phyloP scores from a whole-genome alignment of 768 basidiomycete species.

The Suillus bovinus region DNA sequence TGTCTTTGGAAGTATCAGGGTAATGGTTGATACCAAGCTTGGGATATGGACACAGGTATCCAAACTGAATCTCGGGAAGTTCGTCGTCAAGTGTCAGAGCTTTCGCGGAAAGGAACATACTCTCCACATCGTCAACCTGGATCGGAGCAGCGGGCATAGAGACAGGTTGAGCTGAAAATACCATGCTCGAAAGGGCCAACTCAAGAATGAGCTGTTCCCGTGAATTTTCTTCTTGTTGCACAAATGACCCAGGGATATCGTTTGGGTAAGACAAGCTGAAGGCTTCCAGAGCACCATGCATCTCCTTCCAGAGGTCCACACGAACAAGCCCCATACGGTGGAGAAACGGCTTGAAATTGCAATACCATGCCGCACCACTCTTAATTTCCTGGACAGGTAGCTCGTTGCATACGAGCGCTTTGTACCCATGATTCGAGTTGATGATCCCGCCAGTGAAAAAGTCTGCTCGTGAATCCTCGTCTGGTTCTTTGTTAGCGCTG shows the following conservation, averaged over 20 bases:
- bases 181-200: constrained; percentile 55
- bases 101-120: constrained; percentile 53
- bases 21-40: constrained; percentile 31
- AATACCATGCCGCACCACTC: constrained; percentile 52
- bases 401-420: constrained; percentile 49
- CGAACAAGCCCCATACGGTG: constrained; percentile 41
- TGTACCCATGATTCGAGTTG: constrained; percentile 52
- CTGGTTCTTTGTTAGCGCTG: constrained; percentile 50
- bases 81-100: constrained; percentile 52
- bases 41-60: constrained; percentile 55
- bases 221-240: constrained; percentile 52
- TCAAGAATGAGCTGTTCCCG: constrained; percentile 65
- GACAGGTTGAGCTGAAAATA: constrained; percentile 52
- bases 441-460: constrained; percentile 59
- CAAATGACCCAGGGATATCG: constrained; percentile 39
- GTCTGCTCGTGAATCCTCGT: constrained; percentile 45
- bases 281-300: constrained; percentile 40
- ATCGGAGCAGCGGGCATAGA: constrained; percentile 25
- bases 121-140: constrained; percentile 42
- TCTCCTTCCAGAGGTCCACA: constrained; percentile 33
- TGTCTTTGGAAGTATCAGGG: constrained; percentile 24
- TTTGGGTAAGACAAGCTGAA: constrained; percentile 44
- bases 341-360: constrained; percentile 49
- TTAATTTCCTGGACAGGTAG: constrained; percentile 41
- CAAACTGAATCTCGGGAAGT: constrained; percentile 60